Evolutionary conservation across 345 rosid genomes (phyloP).

Genomic region (Erysimum cheiranthoides): DNA sequence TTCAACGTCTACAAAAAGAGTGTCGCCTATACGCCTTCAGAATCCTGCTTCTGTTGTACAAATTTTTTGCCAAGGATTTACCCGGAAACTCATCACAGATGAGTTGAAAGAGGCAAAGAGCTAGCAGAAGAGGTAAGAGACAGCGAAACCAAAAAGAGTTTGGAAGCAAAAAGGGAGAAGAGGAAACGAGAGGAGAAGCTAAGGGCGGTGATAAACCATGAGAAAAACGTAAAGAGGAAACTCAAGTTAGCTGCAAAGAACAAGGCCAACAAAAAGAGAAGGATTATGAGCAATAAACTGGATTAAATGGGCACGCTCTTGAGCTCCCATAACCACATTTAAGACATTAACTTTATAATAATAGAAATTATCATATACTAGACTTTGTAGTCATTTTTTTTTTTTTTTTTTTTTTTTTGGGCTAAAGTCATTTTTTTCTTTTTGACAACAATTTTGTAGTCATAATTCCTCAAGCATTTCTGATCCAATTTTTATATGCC

Average conservation of each 20-base stretch:
- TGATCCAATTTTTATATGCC: background rate
- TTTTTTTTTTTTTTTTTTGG: too few species aligned
- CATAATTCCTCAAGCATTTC: constrained; percentile 15
- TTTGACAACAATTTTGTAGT: too few species aligned
- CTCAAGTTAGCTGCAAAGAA: constrained; percentile 65
- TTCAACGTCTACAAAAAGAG: constrained; percentile 58
- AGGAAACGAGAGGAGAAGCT: constrained; percentile 30
- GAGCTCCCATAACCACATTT: background rate
- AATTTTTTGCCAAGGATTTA: constrained; percentile 73
- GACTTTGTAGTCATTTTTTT: too few species aligned
- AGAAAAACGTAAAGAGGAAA: constrained; percentile 75
- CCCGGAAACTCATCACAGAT: constrained; percentile 72
- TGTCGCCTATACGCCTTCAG: constrained; percentile 47
- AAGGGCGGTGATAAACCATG: constrained; percentile 52
- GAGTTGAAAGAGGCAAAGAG: constrained; percentile 36
- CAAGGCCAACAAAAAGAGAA: constrained; percentile 67
- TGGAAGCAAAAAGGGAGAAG: constrained; percentile 51
- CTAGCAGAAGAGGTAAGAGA: background rate
- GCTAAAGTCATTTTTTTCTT: too few species aligned
- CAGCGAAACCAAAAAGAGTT: background rate
- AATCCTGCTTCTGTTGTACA: constrained; percentile 67
- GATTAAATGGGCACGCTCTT: background rate
- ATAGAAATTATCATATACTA: background rate
- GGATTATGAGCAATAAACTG: constrained; percentile 45
- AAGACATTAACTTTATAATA: background rate